These are phyloP conservation scores for Heliamphora exappendiculata DNA, from an alignment of 148 eudicot genomes.

Conservation along the genomic window DNA sequence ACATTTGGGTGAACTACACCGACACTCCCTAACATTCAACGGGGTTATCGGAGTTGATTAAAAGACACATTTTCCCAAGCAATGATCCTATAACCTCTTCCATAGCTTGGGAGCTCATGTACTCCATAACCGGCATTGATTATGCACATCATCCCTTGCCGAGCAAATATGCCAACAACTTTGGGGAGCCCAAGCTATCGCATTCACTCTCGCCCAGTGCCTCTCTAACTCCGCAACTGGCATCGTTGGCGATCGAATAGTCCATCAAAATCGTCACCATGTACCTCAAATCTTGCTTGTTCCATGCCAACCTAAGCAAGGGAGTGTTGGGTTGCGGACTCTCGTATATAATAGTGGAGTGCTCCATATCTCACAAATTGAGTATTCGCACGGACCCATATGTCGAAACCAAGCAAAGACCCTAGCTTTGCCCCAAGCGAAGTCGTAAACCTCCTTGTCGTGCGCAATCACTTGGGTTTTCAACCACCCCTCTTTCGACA, in stretches of 20 bases:
- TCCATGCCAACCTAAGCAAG: slow-evolving; percentile 81
- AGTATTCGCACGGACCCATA: slow-evolving; percentile 72
- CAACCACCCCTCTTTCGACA: slow-evolving; percentile 54
- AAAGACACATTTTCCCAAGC: no score
- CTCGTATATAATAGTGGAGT: slow-evolving; percentile 67
- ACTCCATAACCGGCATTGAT: no score
- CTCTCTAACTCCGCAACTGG: slow-evolving; percentile 93
- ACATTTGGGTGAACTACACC: no score
- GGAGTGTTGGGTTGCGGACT: slow-evolving; percentile 84
- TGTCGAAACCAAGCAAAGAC: slow-evolving; percentile 73
- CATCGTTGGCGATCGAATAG: slow-evolving; percentile 70
- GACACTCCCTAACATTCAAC: no score
- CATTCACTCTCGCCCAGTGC: slow-evolving; percentile 84
- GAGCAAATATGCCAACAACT: slow-evolving; percentile 92
- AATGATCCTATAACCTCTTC: no score
- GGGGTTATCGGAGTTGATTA: no score
- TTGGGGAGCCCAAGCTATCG: slow-evolving; percentile 97
- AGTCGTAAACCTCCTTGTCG: slow-evolving; percentile 78
- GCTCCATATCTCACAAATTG: slow-evolving; percentile 65
- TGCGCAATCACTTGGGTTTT: slow-evolving; percentile 72
- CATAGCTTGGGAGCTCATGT: no score
- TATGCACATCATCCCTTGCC: slow-evolving; percentile 99
- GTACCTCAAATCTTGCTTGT: slow-evolving; percentile 93
- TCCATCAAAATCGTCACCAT: slow-evolving; percentile 98
- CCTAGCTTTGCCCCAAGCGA: slow-evolving; percentile 76